Evolutionary conservation across 208 protist species (phyloP).

Genomic region (Angomonas ambiguus): DNA sequence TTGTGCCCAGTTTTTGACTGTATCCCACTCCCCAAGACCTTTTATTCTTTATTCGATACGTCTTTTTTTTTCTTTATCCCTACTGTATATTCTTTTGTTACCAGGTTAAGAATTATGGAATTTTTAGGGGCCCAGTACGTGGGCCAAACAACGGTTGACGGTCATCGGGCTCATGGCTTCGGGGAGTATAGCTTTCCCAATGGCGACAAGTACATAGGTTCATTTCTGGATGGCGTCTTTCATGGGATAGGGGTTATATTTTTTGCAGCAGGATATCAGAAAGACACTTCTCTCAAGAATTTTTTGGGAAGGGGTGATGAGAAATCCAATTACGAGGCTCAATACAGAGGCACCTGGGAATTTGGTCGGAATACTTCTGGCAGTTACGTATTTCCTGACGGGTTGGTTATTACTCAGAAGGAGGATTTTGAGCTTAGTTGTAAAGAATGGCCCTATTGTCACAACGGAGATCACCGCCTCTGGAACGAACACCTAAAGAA

Average conservation of each 20-base stretch:
- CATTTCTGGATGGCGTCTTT: slow-evolving; percentile 73
- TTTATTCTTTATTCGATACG: background rate
- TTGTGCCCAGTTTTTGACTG: background rate
- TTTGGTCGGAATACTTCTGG: slow-evolving; percentile 60
- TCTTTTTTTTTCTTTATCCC: slow-evolving; percentile 6
- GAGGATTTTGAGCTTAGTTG: background rate
- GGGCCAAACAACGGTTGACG: slow-evolving; percentile 55
- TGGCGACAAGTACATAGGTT: slow-evolving; percentile 77
- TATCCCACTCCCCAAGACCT: background rate
- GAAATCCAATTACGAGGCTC: slow-evolving; percentile 35
- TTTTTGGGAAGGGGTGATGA: background rate
- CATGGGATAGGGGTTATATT: slow-evolving; percentile 82
- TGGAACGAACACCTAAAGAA: slow-evolving; percentile 82
- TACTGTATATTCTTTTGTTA: background rate
- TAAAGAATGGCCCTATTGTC: slow-evolving; percentile 73
- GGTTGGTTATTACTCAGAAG: slow-evolving; percentile 57
- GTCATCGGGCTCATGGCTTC: slow-evolving; percentile 60
- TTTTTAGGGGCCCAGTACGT: slow-evolving; percentile 57
- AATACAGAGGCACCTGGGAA: slow-evolving; percentile 83
- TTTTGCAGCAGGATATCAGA: slow-evolving; percentile 18
- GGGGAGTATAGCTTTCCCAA: slow-evolving; percentile 81
- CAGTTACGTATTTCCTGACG: slow-evolving; percentile 82
- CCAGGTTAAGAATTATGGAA: slow-evolving; percentile 17
- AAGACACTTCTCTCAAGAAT: background rate
- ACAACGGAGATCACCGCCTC: slow-evolving; percentile 69